Evolutionary conservation across 2,329 filamentous ascomycete genomes (phyloP), one percentile per base, ranked within the genome.

Genomic region (Cladosporium sp.): DNA sequence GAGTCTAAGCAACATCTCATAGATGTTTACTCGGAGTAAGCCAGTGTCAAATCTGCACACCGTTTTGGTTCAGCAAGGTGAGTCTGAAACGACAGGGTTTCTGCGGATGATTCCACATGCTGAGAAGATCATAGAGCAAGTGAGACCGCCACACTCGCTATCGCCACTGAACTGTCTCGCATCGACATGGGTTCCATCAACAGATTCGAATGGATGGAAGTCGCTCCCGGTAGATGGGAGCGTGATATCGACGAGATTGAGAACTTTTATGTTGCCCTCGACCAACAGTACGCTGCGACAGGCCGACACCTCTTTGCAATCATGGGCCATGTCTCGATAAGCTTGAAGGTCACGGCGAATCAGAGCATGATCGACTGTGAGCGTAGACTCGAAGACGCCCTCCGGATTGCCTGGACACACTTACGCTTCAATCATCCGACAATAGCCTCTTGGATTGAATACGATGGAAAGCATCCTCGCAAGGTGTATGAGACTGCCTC

Each of bases 241-340:
- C 25, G 51, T 32, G 51, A 54, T 2, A 42, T 44, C 6, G 51
- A 54, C 8, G 51, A 54, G 28, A 54, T 54, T 17, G 51, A 54
- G 12, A 32, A 54, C 22, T 54, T 54, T 19, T 54, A 54, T 9
- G 25, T 54, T 8, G 37, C 51, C 5, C 39, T 54, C 12, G 51
- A 45, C 34, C 37, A 28, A 35, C 51, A 54, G 17, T 54, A 34
- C 15, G 24, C 51, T 20, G 51, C 51, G 6, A 44, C 37, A 3
- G 51, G 51, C 7, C 51, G 51, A 7, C 51, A 54, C 39, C 20
- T 54, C 12, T 54, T 54, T 28, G 51, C 51, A 9, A 54, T 54
- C 28, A 54, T 54, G 51, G 51, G 51, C 10, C 51, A 54, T 34
- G 9, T 54, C n/a, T 45, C 51, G n/a, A 25, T 54, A 24, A 34